Conservation (phyloP, 306 rosid genomes). For the Trifolium subterraneum region DNA sequence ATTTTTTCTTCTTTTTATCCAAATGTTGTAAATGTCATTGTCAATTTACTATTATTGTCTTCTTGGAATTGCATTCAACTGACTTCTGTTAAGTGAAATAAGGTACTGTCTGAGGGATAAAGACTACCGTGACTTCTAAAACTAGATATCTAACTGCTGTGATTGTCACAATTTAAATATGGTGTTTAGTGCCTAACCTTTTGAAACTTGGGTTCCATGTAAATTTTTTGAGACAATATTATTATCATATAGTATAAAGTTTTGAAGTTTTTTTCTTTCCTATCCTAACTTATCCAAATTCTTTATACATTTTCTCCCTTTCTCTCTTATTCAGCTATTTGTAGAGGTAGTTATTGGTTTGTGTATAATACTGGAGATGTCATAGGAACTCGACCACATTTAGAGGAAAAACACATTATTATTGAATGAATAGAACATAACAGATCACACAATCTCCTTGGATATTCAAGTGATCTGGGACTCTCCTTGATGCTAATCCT, state of each 20-base stretch:
- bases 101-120: slow-evolving; percentile 17
- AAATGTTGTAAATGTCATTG: slow-evolving; percentile 1
- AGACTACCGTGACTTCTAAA: slow-evolving; percentile 11
- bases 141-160: slow-evolving; percentile 4
- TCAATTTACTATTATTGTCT: slow-evolving; percentile 14
- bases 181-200: neutral
- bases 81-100: slow-evolving; percentile 16
- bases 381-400: neutral
- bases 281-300: too few species aligned
- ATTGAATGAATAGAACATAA: neutral
- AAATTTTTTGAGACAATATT: neutral
- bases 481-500: neutral
- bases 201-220: slow-evolving; percentile 6
- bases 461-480: neutral
- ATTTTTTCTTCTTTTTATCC: neutral
- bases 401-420: neutral
- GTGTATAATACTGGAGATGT: neutral
- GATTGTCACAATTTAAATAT: slow-evolving; percentile 7
- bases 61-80: slow-evolving; percentile 3
- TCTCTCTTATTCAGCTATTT: neutral
- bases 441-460: neutral
- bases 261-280: too few species aligned
- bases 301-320: neutral
- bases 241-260: too few species aligned
- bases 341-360: neutral